Conservation (phyloP, 75 land plant species). For the Adiantum capillusveneris region DNA sequence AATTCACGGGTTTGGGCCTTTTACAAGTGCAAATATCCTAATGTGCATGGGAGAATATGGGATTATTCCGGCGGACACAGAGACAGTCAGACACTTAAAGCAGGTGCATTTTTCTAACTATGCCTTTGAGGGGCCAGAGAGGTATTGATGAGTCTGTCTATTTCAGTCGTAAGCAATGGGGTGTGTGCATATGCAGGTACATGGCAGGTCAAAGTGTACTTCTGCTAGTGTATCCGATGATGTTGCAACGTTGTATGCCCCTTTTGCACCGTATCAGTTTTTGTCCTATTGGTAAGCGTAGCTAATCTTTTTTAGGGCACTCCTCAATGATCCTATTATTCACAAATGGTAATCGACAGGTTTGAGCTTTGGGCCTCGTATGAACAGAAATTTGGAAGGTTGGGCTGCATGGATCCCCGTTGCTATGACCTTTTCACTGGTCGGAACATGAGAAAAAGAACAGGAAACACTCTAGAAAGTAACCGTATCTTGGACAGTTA, state of each 20-base stretch:
- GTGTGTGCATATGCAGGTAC: conserved; percentile 23
- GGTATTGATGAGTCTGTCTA: not conserved
- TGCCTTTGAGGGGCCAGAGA: not conserved
- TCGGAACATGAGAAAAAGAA: conserved; percentile 48
- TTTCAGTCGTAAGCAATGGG: not conserved
- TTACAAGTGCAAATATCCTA: conserved; percentile 38
- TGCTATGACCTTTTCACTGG: conserved; percentile 40
- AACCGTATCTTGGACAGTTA: no score
- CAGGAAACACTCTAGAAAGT: no score
- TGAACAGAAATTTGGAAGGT: conserved; percentile 43
- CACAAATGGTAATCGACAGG: conserved; percentile 16
- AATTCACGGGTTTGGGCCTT: conserved; percentile 49
- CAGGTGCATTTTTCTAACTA: conserved; percentile 13
- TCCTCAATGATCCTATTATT: conserved; percentile 2
- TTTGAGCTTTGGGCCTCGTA: conserved; percentile 45
- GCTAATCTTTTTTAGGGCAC: no score
- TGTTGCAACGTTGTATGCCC: conserved; percentile 34
- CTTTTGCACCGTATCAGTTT: conserved; percentile 50
- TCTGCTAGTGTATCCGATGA: conserved; percentile 10
- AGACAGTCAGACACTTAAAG: conserved; percentile 45
- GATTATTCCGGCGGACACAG: conserved; percentile 41
- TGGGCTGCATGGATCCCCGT: conserved; percentile 35
- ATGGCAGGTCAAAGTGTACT: conserved; percentile 20
- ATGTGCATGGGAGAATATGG: conserved; percentile 51
- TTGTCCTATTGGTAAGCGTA: conserved; percentile 47